These are phyloP conservation scores for Corylus americana DNA, from an alignment of 306 rosid genomes.

Conservation along the genomic window DNA sequence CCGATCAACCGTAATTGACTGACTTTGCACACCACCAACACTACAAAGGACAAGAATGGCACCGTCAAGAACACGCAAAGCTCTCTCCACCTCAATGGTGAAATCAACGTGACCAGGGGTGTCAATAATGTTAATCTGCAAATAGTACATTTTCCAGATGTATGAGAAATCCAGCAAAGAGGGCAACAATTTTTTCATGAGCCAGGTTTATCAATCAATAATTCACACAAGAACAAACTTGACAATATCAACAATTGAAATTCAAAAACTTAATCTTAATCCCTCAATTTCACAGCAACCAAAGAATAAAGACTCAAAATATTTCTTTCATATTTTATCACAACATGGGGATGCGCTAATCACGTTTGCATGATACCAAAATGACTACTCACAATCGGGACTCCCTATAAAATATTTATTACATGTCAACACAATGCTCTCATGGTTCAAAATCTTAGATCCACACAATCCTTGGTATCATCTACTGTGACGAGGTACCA, in stretches of 20 bases:
- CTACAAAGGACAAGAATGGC: slow-evolving; percentile 98
- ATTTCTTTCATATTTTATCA: background rate
- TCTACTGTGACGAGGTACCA: background rate
- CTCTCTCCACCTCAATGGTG: slow-evolving; percentile 98
- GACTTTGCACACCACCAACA: slow-evolving; percentile 99
- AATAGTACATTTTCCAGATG: slow-evolving; percentile 18
- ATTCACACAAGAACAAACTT: background rate
- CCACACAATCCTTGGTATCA: background rate
- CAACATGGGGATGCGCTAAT: background rate
- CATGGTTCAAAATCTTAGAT: background rate
- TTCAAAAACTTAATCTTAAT: background rate
- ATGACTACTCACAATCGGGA: background rate
- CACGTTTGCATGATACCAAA: background rate
- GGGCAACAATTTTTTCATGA: background rate
- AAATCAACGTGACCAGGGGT: slow-evolving; percentile 99
- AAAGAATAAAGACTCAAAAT: background rate
- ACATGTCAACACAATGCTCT: background rate
- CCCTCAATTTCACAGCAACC: background rate
- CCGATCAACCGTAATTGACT: slow-evolving; percentile 95
- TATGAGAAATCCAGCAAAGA: slow-evolving; percentile 2
- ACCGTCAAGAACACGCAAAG: slow-evolving; percentile 98
- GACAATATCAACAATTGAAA: background rate
- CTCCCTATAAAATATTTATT: background rate
- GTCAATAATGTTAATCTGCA: slow-evolving; percentile 95
- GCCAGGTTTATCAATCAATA: too few species aligned